Evolutionary conservation across 2,329 filamentous ascomycete species (phyloP).

Genomic region (Sclerotinia subarctica): DNA sequence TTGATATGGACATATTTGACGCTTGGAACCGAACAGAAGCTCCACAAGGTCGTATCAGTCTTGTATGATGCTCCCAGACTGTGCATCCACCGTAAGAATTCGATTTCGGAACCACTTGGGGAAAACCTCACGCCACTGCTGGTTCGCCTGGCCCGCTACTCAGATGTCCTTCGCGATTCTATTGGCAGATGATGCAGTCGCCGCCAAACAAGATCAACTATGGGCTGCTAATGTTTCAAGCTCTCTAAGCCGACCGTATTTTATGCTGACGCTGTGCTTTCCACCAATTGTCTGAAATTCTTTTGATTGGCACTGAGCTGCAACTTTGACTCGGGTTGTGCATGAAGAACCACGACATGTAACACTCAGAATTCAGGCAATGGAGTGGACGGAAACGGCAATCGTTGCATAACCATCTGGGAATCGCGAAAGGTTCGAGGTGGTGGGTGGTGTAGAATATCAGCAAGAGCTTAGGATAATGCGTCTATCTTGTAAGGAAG

Average conservation of each 20-base stretch:
- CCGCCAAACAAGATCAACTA: not conserved
- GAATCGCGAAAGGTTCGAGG: not conserved
- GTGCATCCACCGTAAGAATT: not conserved
- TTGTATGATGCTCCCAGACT: not conserved
- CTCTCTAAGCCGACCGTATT: not conserved
- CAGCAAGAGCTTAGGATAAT: not conserved
- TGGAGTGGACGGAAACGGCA: not conserved
- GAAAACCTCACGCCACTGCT: not conserved
- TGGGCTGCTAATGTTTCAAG: not conserved
- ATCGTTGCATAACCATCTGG: not conserved
- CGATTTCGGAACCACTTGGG: not conserved
- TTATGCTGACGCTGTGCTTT: constrained; percentile 1
- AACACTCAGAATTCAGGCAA: not conserved
- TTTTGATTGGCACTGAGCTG: not conserved
- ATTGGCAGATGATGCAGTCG: not conserved
- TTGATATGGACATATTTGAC: constrained; percentile 25
- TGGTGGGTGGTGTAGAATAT: not conserved
- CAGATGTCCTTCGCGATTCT: not conserved
- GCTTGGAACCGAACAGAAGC: not conserved
- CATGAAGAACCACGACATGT: not conserved
- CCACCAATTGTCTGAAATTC: not conserved
- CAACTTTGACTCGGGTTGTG: not conserved
- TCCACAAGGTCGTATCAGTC: not conserved
- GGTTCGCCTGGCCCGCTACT: not conserved
- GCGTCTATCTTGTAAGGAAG: not conserved